phyloP scores from a whole-genome alignment of 345 rosid genomes.

The Eucalyptus tenuipes region DNA sequence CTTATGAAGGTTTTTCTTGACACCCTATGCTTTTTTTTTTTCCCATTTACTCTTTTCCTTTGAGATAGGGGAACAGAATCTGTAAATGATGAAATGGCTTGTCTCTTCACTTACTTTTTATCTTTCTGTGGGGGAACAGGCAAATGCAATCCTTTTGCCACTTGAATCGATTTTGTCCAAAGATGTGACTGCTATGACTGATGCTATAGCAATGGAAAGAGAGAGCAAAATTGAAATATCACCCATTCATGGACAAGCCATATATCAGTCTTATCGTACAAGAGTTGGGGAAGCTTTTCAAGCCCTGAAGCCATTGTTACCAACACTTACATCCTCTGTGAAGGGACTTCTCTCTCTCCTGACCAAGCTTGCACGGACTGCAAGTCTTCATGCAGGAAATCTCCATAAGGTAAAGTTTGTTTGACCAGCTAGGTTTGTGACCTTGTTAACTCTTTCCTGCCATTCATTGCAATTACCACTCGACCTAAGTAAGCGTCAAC shows the following conservation, averaged over 20 bases:
- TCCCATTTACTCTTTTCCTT: neutral
- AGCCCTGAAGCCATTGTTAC: slow-evolving; percentile 46
- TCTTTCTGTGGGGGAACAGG: slow-evolving; percentile 23
- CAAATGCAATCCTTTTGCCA: slow-evolving; percentile 68
- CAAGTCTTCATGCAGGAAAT: slow-evolving; percentile 83
- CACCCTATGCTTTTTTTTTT: neutral
- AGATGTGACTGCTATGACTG: slow-evolving; percentile 81
- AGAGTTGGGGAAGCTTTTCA: slow-evolving; percentile 69
- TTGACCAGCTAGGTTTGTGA: neutral
- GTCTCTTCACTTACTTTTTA: neutral
- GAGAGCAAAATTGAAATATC: slow-evolving; percentile 75
- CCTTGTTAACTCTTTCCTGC: neutral
- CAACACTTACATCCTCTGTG: slow-evolving; percentile 42
- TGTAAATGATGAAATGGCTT: neutral
- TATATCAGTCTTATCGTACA: slow-evolving; percentile 70
- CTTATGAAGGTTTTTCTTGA: slow-evolving; percentile 59
- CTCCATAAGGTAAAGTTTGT: slow-evolving; percentile 53
- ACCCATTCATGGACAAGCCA: slow-evolving; percentile 84
- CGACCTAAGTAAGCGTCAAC: neutral
- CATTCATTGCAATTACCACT: neutral
- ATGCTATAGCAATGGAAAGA: slow-evolving; percentile 59
- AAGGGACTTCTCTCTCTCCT: slow-evolving; percentile 52
- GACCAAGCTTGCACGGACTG: slow-evolving; percentile 69
- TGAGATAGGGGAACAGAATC: neutral
- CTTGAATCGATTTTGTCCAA: slow-evolving; percentile 64